Evolutionary conservation across 106 monocot species (phyloP).

Genomic region (Acorus calamus): DNA sequence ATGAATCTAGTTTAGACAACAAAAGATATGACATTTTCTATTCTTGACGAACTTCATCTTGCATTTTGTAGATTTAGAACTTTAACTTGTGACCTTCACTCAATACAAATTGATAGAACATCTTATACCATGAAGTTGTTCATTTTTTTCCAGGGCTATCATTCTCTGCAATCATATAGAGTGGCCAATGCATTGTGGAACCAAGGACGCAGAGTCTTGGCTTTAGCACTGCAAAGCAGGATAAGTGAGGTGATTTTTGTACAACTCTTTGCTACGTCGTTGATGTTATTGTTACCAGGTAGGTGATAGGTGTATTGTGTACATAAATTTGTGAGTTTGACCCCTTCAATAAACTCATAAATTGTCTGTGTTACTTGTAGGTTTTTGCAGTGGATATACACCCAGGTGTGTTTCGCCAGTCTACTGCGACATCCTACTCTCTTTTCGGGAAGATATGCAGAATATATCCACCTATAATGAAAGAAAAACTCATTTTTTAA

Average conservation of each 20-base stretch:
- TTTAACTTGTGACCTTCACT: no score
- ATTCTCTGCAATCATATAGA: constrained; percentile 88
- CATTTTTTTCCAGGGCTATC: constrained; percentile 52
- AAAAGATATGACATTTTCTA: no score
- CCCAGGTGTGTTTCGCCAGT: constrained; percentile 40
- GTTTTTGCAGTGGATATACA: constrained; percentile 95
- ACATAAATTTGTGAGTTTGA: neutral
- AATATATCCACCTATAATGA: no score
- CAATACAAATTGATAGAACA: no score
- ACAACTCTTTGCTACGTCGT: neutral
- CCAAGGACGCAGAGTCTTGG: constrained; percentile 66
- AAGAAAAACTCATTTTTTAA: no score
- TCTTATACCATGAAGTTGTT: neutral
- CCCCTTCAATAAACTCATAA: neutral
- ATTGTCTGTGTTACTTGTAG: constrained; percentile 17
- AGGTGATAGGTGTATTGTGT: neutral
- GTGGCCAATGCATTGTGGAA: constrained; percentile 94
- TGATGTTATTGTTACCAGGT: neutral
- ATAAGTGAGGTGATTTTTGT: constrained; percentile 66
- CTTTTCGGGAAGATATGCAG: no score
- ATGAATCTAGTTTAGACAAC: no score
- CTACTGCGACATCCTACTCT: neutral
- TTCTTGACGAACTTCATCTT: no score
- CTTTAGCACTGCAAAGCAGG: constrained; percentile 89
- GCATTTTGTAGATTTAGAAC: no score